Evolutionary conservation across 371 early-diverging fungal genomes (phyloP).

Genomic region (Funneliformis caledonium): DNA sequence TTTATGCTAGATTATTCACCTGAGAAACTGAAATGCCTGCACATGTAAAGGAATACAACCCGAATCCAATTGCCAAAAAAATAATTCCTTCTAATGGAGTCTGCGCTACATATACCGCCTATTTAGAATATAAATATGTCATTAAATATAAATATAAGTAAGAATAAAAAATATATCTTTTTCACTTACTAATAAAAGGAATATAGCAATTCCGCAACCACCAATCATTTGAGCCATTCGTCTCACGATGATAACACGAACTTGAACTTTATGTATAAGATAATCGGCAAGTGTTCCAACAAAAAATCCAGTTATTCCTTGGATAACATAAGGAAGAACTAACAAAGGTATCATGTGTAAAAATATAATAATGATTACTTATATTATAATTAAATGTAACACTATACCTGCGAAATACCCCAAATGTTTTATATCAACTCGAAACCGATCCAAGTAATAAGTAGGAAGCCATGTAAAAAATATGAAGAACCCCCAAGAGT

Average conservation of each 20-base stretch:
- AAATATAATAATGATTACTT: not conserved
- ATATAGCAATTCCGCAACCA: slow-evolving; percentile 42
- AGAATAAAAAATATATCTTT: not conserved
- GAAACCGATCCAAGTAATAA: slow-evolving; percentile 47
- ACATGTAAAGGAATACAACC: slow-evolving; percentile 47
- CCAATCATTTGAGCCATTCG: slow-evolving; percentile 45
- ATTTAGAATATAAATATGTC: not conserved
- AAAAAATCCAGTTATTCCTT: slow-evolving; percentile 42
- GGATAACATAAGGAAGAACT: slow-evolving; percentile 47
- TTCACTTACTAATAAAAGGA: slow-evolving; percentile 42
- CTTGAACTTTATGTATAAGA: slow-evolving; percentile 42
- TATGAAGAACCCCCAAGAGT: slow-evolving; percentile 47
- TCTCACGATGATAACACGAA: slow-evolving; percentile 43
- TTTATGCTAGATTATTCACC: slow-evolving; percentile 34
- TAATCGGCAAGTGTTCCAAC: slow-evolving; percentile 48
- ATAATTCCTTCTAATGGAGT: slow-evolving; percentile 43
- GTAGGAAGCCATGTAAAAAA: slow-evolving; percentile 49
- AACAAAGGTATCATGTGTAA: not conserved
- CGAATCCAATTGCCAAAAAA: slow-evolving; percentile 46
- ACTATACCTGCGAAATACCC: slow-evolving; percentile 47
- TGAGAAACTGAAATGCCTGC: slow-evolving; percentile 47
- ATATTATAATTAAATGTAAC: not conserved
- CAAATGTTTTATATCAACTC: slow-evolving; percentile 48
- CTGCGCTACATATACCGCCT: slow-evolving; percentile 34
- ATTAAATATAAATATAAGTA: not conserved